A percentile compares a stretch with the other conserved stretches of the same genome.
These are phyloP conservation scores for Rhizopogon vinicolor DNA, from an alignment of 768 basidiomycete genomes.

Conservation along the genomic window DNA sequence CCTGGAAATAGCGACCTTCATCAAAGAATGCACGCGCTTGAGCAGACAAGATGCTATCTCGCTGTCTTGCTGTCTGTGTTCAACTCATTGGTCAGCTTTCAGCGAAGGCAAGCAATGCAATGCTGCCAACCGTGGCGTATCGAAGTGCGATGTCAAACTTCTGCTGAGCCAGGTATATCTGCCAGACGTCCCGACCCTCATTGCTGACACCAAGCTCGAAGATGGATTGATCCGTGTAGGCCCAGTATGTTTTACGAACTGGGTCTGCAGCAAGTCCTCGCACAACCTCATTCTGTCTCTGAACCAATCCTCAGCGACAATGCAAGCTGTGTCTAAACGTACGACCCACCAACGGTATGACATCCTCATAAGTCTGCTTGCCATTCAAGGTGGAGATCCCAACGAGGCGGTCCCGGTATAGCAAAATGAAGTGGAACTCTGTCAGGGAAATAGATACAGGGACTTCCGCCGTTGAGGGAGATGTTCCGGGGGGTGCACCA, in stretches of 20 bases:
- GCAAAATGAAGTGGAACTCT: conserved; percentile 86
- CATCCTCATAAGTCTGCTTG: conserved; percentile 77
- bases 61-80: conserved; percentile 75
- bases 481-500: conserved; percentile 19
- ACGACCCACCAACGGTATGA: conserved; percentile 65
- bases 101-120: not conserved
- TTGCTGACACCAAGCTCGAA: conserved; percentile 84
- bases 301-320: conserved; percentile 7
- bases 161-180: conserved; percentile 75
- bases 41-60: conserved; percentile 76
- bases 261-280: conserved; percentile 80
- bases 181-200: conserved; percentile 95
- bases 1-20: conserved; percentile 80
- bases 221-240: conserved; percentile 83
- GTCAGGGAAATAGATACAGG: conserved; percentile 82
- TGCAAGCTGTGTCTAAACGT: not conserved
- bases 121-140: conserved; percentile 67
- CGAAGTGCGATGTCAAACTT: conserved; percentile 75
- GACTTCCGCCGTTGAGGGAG: conserved; percentile 28
- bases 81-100: not conserved
- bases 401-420: conserved; percentile 75
- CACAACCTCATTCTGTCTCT: conserved; percentile 76
- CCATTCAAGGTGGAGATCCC: conserved; percentile 81
- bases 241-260: conserved; percentile 89
- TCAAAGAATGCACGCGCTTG: conserved; percentile 81